Percentiles rank a stretch among this genome's conserved stretches.
Conservation (phyloP, 176 grass and related monocot genomes). For the Neostapfia colusana region DNA sequence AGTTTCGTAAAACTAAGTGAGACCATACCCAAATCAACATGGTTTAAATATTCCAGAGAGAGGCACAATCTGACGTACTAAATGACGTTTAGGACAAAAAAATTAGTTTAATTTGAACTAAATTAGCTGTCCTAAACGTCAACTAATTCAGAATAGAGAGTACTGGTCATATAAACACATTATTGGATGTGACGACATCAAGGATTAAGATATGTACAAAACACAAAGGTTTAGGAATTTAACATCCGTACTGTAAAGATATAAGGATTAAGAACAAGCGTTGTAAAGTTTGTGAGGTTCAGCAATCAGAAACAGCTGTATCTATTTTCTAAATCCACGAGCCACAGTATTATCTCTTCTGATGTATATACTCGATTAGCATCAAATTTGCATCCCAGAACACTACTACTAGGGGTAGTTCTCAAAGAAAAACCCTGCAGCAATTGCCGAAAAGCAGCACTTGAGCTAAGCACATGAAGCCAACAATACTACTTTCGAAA, state of each 20-base stretch:
- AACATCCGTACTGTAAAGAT: too few species aligned
- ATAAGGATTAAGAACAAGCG: too few species aligned
- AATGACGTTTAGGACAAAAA: too few species aligned
- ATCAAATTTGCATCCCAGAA: neutral
- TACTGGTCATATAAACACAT: too few species aligned
- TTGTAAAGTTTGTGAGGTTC: neutral
- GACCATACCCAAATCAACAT: neutral
- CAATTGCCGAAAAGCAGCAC: neutral
- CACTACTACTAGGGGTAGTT: neutral
- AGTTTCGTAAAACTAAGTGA: constrained; percentile 11
- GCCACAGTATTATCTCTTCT: neutral
- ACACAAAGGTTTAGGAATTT: neutral
- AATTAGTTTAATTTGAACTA: too few species aligned
- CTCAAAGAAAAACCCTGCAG: neutral
- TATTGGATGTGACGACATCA: neutral
- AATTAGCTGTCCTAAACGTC: too few species aligned
- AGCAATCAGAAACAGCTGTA: neutral
- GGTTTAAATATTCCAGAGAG: neutral
- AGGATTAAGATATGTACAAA: neutral
- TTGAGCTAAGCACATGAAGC: neutral
- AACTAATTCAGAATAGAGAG: too few species aligned
- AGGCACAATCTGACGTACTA: neutral
- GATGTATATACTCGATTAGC: neutral
- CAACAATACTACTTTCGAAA: too few species aligned
- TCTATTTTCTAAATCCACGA: neutral